Evolutionary conservation across 2,329 filamentous ascomycete genomes (phyloP).

Genomic region (Cryoendolithus antarcticus): DNA sequence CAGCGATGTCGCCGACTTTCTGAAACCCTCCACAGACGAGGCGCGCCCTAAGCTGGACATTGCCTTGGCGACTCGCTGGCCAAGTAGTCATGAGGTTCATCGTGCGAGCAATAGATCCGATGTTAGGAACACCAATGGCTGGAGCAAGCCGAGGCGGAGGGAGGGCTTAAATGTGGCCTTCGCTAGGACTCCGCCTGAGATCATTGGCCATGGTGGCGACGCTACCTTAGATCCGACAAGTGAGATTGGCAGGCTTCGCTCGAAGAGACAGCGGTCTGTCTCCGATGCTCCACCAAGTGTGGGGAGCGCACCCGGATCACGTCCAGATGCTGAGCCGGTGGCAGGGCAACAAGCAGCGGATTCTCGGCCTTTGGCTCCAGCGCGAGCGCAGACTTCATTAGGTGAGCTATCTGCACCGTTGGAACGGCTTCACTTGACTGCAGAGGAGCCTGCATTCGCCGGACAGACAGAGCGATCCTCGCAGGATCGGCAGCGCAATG

Average conservation of each 20-base stretch:
- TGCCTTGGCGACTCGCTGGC: conserved; percentile 38
- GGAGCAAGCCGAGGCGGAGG: conserved; percentile 32
- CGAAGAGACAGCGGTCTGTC: conserved; percentile 13
- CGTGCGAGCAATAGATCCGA: conserved; percentile 4
- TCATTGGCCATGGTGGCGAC: conserved; percentile 88
- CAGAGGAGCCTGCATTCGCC: no score
- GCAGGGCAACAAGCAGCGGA: no score
- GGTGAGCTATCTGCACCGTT: no score
- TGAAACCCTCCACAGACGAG: conserved; percentile 40
- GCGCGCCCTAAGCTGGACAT: conserved; percentile 36
- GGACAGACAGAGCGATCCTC: no score
- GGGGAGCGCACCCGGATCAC: no score
- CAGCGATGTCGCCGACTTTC: conserved; percentile 45
- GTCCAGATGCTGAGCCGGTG: no score
- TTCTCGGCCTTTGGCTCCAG: no score
- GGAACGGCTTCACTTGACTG: no score
- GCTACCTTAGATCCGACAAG: conserved; percentile 61
- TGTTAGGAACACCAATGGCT: conserved; percentile 10
- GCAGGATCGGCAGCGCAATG: no score
- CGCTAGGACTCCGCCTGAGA: conserved; percentile 55
- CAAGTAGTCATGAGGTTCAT: conserved; percentile 33
- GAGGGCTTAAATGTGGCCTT: conserved; percentile 68
- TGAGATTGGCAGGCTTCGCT: conserved; percentile 54
- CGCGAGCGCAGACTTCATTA: no score
- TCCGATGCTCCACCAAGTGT: no score